Evolutionary conservation across 345 rosid species (phyloP).

Genomic region (Punica granatum): DNA sequence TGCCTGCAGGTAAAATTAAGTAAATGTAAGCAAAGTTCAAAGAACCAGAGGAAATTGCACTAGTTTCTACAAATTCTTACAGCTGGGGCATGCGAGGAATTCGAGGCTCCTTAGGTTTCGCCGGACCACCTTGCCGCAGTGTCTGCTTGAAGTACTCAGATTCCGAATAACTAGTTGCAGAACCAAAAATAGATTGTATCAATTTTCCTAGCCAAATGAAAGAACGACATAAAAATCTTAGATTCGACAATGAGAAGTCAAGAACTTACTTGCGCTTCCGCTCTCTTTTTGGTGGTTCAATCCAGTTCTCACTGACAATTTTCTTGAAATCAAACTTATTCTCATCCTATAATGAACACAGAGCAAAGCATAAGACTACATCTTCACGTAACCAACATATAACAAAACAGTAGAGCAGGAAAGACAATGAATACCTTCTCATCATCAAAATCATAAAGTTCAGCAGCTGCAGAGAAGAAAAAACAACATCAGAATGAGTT

Average conservation of each 20-base stretch:
- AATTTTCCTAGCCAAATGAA: background rate
- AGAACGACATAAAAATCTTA: constrained; percentile 2
- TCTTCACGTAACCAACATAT: background rate
- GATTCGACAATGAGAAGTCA: background rate
- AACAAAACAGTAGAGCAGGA: background rate
- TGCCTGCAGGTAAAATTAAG: constrained; percentile 40
- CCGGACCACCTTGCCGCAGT: constrained; percentile 88
- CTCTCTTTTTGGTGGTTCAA: constrained; percentile 98
- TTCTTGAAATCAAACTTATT: constrained; percentile 90
- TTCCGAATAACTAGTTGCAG: constrained; percentile 70
- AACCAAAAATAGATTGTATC: background rate
- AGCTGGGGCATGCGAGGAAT: constrained; percentile 99
- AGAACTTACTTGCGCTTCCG: constrained; percentile 86
- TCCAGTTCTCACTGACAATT: constrained; percentile 92
- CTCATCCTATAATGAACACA: constrained; percentile 54
- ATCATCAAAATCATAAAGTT: constrained; percentile 90
- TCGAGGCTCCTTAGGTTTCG: constrained; percentile 93
- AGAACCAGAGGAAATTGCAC: background rate
- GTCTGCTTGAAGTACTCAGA: constrained; percentile 96
- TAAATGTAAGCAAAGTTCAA: constrained; percentile 9
- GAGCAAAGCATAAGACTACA: constrained; percentile 1
- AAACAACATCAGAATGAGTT: constrained; percentile 1
- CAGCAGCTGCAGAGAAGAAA: constrained; percentile 57
- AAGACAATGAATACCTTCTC: constrained; percentile 41
- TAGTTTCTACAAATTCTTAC: constrained; percentile 33